Base-by-base conservation (phyloP, 176 grass and related monocot species). In the Bromus sterilis region DNA sequence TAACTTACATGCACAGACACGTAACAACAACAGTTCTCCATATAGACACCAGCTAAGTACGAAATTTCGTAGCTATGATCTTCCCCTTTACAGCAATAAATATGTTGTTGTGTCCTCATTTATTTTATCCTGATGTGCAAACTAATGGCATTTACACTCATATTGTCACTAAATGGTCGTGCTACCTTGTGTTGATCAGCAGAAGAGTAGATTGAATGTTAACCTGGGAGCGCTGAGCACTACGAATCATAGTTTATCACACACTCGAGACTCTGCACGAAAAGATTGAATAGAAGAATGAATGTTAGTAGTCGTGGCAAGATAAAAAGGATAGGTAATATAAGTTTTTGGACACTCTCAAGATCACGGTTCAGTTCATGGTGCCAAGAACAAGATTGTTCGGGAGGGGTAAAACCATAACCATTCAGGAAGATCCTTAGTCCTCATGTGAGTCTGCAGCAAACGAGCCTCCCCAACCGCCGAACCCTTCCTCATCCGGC, bases 391-490 rank as follows among this genome's bases (percentile, higher is more conserved):
- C 34, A 16, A 86, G 39, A 43, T 28, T 56, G 1, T 21, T 51
- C 29, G 39, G 36, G 20, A 69, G 66, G 86, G 61, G 66, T 33
- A 59, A n/a, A 86, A 98, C 92, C 88, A 86, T 89, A 98, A 80
- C 75, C 95, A 98, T 94, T 98, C 92, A 71, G 95, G 86, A 48
- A 98, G 86, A 86, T 98, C 85, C 83, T 85, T 85, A 34, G 78
- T 93, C 81, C 95, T 89, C 83, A 98, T 83, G 83, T 98, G 95
- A 31, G 88, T 98, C 95, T 98, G 90, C 86, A 90, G n/a, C n/a
- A n/a, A n/a, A n/a, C n/a, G n/a, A n/a, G n/a, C n/a, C n/a, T n/a
- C n/a, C n/a, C n/a, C n/a, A n/a, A n/a, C n/a, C n/a, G n/a, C n/a
- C n/a, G n/a, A n/a, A n/a, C n/a, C n/a, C n/a, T n/a, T n/a, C n/a